A percentile compares a stretch with the other conserved stretches of the same genome.
Conservation (phyloP, 139 green algal species). For the Spirogloea muscicola region DNA sequence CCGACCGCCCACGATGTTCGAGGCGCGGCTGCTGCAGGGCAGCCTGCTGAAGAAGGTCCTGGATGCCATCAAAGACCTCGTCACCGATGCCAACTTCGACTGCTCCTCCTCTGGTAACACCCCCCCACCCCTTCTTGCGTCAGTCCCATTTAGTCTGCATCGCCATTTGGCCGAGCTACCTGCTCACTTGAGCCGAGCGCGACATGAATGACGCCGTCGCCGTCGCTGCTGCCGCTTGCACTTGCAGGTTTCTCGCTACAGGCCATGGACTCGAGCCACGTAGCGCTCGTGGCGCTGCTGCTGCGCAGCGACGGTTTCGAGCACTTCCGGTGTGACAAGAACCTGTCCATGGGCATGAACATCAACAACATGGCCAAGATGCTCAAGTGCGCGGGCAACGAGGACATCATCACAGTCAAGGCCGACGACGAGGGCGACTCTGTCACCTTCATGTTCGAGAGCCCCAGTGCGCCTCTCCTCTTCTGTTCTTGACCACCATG, state of each 20-base stretch:
- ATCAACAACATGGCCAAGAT: conserved; percentile 94
- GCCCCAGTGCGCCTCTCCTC: conserved; percentile 54
- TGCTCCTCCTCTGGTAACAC: conserved; percentile 72
- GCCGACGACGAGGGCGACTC: conserved; percentile 87
- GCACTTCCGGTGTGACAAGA: conserved; percentile 91
- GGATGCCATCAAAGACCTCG: conserved; percentile 94
- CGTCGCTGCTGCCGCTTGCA: too few species aligned
- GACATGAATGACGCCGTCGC: too few species aligned
- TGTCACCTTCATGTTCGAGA: conserved; percentile 97
- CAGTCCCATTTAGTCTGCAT: too few species aligned
- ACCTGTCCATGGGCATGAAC: conserved; percentile 72
- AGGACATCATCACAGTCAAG: conserved; percentile 97
- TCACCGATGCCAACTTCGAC: conserved; percentile 97
- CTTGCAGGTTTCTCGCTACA: conserved; percentile 87
- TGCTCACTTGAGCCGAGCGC: too few species aligned
- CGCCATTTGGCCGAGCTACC: too few species aligned
- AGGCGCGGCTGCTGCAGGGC: conserved; percentile 56
- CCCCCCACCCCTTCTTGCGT: too few species aligned
- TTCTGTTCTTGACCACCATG: too few species aligned
- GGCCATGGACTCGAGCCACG: conserved; percentile 96
- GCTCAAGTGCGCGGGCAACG: conserved; percentile 93
- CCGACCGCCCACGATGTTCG: conserved; percentile 63
- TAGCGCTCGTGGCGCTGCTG: conserved; percentile 81
- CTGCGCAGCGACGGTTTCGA: conserved; percentile 92
- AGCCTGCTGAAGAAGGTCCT: conserved; percentile 73